Percentiles rank a stretch among this genome's conserved stretches.
Conservation (phyloP, 2,329 filamentous ascomycete genomes). For the Leptoxyphium fumago region DNA sequence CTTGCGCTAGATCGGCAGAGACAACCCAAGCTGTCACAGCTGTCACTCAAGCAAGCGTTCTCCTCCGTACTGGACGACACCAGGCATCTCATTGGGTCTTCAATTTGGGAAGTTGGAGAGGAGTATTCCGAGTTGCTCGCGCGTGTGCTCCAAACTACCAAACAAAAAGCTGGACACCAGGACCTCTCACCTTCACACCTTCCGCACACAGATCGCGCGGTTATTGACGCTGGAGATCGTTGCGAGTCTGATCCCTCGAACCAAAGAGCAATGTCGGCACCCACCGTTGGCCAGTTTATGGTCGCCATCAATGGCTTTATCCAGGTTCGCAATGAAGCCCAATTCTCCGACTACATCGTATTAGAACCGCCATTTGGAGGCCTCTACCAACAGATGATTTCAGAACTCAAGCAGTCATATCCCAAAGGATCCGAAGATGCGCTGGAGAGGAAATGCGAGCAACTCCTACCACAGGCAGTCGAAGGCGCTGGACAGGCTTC, state of each 20-base stretch:
- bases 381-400: slow-evolving; percentile 52
- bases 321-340: slow-evolving; percentile 45
- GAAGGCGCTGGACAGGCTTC: slow-evolving; percentile 50
- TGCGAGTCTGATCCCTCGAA: slow-evolving; percentile 1
- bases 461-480: slow-evolving; percentile 48
- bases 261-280: slow-evolving; percentile 29
- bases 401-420: slow-evolving; percentile 50
- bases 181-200: too few species aligned
- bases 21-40: slow-evolving; percentile 1
- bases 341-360: slow-evolving; percentile 54
- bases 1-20: slow-evolving; percentile 1
- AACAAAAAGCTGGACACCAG: background rate
- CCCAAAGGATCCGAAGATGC: slow-evolving; percentile 33
- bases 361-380: slow-evolving; percentile 54
- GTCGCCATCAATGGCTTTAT: slow-evolving; percentile 48
- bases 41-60: background rate
- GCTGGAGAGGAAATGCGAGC: slow-evolving; percentile 49
- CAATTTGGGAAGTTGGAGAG: slow-evolving; percentile 2
- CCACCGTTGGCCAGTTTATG: slow-evolving; percentile 55
- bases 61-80: slow-evolving; percentile 2
- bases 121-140: slow-evolving; percentile 2
- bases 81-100: slow-evolving; percentile 1
- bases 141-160: slow-evolving; percentile 1
- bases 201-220: too few species aligned
- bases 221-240: background rate